phyloP scores from a whole-genome alignment of 495 filamentous ascomycete species.

The Neurospora terricola region DNA sequence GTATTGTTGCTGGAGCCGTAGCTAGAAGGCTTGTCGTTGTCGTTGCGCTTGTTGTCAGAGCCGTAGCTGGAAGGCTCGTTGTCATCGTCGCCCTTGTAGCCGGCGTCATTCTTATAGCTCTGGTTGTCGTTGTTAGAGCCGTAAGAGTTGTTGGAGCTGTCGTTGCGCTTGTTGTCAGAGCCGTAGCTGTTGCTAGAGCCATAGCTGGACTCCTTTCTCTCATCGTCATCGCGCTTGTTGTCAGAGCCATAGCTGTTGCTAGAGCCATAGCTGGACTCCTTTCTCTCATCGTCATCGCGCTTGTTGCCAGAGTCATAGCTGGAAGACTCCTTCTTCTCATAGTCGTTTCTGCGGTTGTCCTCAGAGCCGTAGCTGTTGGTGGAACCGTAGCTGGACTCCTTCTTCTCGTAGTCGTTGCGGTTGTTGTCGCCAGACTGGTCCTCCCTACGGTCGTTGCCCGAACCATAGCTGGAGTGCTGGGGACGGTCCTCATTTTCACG shows the following conservation, averaged over 20 bases:
- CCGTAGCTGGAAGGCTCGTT: background rate
- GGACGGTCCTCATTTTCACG: background rate
- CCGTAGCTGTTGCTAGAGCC: background rate
- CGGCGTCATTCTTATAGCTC: background rate
- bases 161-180: background rate
- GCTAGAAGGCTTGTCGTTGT: constrained; percentile 23
- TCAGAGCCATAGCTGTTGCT: background rate
- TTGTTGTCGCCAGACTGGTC: background rate
- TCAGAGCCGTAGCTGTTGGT: background rate
- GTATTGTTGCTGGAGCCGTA: constrained; percentile 6
- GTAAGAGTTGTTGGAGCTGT: background rate
- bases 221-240: background rate
- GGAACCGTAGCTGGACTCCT: background rate
- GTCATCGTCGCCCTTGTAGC: background rate
- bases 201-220: background rate
- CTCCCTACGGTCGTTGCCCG: background rate
- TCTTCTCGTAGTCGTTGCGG: background rate
- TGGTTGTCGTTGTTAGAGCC: background rate
- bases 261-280: background rate
- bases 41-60: constrained; percentile 16
- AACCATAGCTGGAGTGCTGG: background rate
- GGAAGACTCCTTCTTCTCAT: background rate
- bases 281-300: background rate
- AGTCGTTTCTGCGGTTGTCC: background rate
- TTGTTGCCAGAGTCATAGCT: background rate